Percentiles rank a stretch among this genome's conserved stretches.
These are phyloP conservation scores for Talinum fruticosum DNA, from an alignment of 148 eudicot genomes.

Conservation along the genomic window DNA sequence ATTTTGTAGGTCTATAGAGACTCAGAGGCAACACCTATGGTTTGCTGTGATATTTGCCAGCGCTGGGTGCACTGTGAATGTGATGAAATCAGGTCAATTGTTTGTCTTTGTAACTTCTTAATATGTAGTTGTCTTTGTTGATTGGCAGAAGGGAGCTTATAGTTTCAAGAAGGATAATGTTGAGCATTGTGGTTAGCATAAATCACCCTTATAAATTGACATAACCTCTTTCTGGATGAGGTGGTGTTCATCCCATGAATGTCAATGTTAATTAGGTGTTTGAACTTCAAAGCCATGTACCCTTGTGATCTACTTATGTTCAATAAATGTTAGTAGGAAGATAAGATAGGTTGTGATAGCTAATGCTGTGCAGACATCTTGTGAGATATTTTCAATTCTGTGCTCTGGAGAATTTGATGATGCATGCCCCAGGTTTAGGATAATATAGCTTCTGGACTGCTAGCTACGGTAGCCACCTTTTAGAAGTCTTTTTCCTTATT, in stretches of 20 bases:
- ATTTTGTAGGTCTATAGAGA: slow-evolving; percentile 86
- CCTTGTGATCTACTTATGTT: neutral
- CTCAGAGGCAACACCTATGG: slow-evolving; percentile 99
- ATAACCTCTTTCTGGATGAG: neutral
- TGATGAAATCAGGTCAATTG: slow-evolving; percentile 82
- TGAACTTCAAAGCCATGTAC: neutral
- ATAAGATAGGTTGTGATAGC: neutral
- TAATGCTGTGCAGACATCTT: neutral
- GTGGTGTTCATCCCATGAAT: neutral
- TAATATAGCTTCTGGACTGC: neutral
- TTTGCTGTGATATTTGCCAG: slow-evolving; percentile 97
- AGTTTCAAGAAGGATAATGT: neutral
- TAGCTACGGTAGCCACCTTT: neutral
- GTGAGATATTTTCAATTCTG: neutral
- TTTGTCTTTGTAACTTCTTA: neutral
- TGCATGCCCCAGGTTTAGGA: neutral
- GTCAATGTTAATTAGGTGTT: neutral
- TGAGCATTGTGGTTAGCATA: neutral
- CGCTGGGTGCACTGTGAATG: slow-evolving; percentile 96
- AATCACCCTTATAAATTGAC: neutral
- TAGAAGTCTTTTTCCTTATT: neutral
- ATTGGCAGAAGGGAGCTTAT: neutral
- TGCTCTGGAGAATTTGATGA: neutral
- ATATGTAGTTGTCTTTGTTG: neutral
- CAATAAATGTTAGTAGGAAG: neutral